Evolutionary conservation across 1,139 yeast genomes (phyloP), one percentile per base, ranked within the genome.

Genomic region (Yamadazyma membranifaciens): DNA sequence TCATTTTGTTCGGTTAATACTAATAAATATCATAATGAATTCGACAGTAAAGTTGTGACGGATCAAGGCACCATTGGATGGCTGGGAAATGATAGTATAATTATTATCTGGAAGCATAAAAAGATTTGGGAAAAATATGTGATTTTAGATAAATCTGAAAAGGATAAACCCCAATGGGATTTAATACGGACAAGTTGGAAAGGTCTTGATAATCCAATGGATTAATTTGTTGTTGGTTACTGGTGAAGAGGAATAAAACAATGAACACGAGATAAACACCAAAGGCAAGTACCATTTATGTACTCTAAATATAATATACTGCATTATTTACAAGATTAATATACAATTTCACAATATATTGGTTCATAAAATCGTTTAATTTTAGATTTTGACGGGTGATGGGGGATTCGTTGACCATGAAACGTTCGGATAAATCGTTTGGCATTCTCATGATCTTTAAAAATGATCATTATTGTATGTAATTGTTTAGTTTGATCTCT

Each of bases 121-220:
- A 81, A 83, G 22, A 80, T 81, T 24, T 88, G 97, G 96, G 97
- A 91, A 55, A 86, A 85, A 58, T 89, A 85, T 58, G 80, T 75
- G 10, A 79, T 89, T 33, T 70, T 79, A 11, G 87, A 81, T 37
- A 55, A 46, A 26, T 28, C 16, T 5, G 39, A 45, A 12, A 38
- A 39, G 16, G 16, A 38, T 3, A 44, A 37, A 27, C 20, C 40
- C 14, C 60, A 62, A 36, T 84, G 84, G 79, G 86, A 80, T 49
- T 59, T 87, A 17, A 72, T 81, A 1, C 67, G 92, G 36, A 85
- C 81, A 49, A 87, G 92, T 30, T 87, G 96, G 96, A 76, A 88
- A 52, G 73, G 80, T 24, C 72, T 84, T 43, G 82, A 49, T 37
- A 39, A 37, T 20, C 40, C 40, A 7, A 31, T 32, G 26, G 40